phyloP scores from a whole-genome alignment of 352 stramenopile genomes.

The Thalassiosira hispida region DNA sequence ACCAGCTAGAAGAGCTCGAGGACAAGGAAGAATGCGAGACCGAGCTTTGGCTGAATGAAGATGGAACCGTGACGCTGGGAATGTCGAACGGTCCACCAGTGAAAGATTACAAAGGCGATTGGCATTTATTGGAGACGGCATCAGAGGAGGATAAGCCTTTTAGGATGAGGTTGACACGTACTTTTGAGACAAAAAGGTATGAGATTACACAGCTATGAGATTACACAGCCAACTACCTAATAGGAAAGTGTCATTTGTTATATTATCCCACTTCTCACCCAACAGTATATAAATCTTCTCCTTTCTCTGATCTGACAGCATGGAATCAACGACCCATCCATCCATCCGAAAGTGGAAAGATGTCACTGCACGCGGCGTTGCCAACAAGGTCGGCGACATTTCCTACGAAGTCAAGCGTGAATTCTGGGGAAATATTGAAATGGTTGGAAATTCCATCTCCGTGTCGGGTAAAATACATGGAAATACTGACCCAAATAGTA shows the following conservation, averaged over 20 bases:
- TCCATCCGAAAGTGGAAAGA: neutral
- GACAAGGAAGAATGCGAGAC: constrained; percentile 68
- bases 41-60: constrained; percentile 66
- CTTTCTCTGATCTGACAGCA: too few species aligned
- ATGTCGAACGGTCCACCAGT: constrained; percentile 59
- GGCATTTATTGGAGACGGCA: constrained; percentile 52
- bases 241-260: too few species aligned
- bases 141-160: constrained; percentile 42
- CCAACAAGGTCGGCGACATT: constrained; percentile 44
- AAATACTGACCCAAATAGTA: neutral
- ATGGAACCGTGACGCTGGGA: constrained; percentile 65
- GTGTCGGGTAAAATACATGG: constrained; percentile 46
- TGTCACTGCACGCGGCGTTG: neutral
- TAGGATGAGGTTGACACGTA: constrained; percentile 45
- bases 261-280: too few species aligned
- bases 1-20: constrained; percentile 76
- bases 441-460: constrained; percentile 42
- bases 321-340: neutral
- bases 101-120: constrained; percentile 43
- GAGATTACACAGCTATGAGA: neutral
- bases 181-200: constrained; percentile 41
- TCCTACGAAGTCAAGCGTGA: constrained; percentile 43
- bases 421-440: constrained; percentile 49
- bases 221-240: too few species aligned
- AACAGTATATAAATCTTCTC: too few species aligned